Evolutionary conservation across 345 rosid species (phyloP).

Genomic region (Capsella bursapastoris): DNA sequence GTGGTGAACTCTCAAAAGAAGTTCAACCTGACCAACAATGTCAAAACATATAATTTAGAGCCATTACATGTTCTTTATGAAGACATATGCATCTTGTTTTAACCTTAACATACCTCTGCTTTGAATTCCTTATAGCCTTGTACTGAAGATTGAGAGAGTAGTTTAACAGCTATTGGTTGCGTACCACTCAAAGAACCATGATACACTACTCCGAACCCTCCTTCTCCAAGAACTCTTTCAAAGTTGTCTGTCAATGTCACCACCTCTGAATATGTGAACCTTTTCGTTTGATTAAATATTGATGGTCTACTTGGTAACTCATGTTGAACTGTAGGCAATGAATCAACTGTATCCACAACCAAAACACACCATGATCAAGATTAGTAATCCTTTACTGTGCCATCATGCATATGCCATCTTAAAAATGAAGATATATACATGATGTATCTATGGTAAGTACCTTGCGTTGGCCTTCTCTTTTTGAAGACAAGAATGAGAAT

Average conservation of each 20-base stretch:
- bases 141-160: not conserved
- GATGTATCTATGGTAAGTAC: not conserved
- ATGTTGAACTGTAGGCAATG: not conserved
- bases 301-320: conserved; percentile 18
- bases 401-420: not conserved
- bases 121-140: conserved; percentile 46
- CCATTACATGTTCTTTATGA: not conserved
- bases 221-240: conserved; percentile 43
- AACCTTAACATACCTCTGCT: conserved; percentile 36
- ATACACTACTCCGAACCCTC: conserved; percentile 49
- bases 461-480: conserved; percentile 26
- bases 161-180: conserved; percentile 44
- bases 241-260: conserved; percentile 40
- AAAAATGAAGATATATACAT: not conserved
- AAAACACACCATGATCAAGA: not conserved
- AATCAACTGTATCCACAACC: not conserved
- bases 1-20: conserved; percentile 48
- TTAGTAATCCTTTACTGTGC: not conserved
- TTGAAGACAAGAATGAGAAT: conserved; percentile 22
- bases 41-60: not conserved
- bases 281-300: not conserved
- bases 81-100: not conserved
- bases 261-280: conserved; percentile 36
- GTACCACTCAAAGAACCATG: conserved; percentile 38
- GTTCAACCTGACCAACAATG: conserved; percentile 2